Base-by-base conservation (phyloP, 129 eudicot genomes). In the Chrysanthemum seticuspe region DNA sequence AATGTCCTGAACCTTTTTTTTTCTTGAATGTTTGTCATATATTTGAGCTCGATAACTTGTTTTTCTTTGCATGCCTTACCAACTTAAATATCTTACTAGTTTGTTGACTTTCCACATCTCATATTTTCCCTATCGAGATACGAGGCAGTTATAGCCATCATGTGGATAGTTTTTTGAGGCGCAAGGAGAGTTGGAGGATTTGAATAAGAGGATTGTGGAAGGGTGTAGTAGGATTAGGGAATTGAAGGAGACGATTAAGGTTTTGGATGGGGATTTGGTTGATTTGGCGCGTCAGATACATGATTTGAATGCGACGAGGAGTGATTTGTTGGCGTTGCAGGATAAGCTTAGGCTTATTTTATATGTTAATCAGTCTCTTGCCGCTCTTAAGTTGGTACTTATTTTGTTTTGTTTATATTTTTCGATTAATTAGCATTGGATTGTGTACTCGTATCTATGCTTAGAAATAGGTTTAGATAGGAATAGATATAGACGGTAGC, bases 151-250 rank as follows among this genome's bases (percentile, higher is more conserved):
- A n/a, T n/a, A n/a, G n/a, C n/a, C n/a, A n/a, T n/a, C n/a, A n/a
- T n/a, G n/a, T n/a, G n/a, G n/a, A n/a, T n/a, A n/a, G 10, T 95
- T 95, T 68, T 95, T 88, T 47, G 99, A 95, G 77, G 99, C 97
- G 0, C 99, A 95, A 64, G 89, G 85, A 50, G 96, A 86, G 84
- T 82, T 95, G 59, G 97, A 76, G 70, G 97, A 87, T 77, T 80
- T 95, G 86, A 95, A 78, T 83, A 34, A 47, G 23, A 90, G 84
- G 86, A 87, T 95, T 63, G 89, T 88, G 6, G 89, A 86, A 76
- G 99, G 99, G 15, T 95, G 91, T 79, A 71, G 75, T 76, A 79
- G 96, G 84, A 87, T 95, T 50, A 65, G 96, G 80, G 97, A 88
- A 53, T 78, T 95, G 85, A 95, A 88, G 84, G 97, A 88, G 86